phyloP scores from a whole-genome alignment of 2,329 filamentous ascomycete genomes.

The Rutstroemia sp. region DNA sequence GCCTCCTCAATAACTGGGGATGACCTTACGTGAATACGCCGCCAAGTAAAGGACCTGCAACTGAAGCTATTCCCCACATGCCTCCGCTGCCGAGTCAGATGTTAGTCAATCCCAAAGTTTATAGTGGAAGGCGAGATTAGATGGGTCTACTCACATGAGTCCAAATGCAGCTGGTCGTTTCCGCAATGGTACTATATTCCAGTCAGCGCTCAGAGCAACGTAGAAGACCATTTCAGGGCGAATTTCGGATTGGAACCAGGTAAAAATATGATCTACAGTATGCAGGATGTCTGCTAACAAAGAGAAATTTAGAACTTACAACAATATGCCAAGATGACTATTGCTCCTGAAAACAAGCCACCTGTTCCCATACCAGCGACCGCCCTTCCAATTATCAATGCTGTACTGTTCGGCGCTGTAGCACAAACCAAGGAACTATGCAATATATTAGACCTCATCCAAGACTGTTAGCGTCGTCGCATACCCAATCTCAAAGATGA shows the following conservation, averaged over 20 bases:
- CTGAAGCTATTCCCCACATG: constrained; percentile 27
- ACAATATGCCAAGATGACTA: constrained; percentile 25
- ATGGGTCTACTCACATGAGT: constrained; percentile 14
- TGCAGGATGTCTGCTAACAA: too few relatives aligned
- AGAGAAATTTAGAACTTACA: not conserved
- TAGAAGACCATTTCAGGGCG: not conserved
- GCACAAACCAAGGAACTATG: constrained; percentile 24
- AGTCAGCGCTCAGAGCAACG: not conserved
- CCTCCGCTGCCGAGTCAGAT: constrained; percentile 10
- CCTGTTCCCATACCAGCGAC: constrained; percentile 28
- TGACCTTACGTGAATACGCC: constrained; percentile 22
- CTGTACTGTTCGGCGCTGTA: constrained; percentile 24
- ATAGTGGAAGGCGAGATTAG: not conserved
- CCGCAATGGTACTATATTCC: constrained; percentile 16
- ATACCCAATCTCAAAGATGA: constrained; percentile 26
- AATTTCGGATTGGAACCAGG: too few relatives aligned
- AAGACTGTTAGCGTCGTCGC: not conserved
- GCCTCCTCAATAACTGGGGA: too few relatives aligned
- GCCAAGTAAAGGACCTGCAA: constrained; percentile 30
- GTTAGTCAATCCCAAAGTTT: not conserved
- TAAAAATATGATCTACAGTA: too few relatives aligned
- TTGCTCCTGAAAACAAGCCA: constrained; percentile 32
- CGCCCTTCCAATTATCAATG: constrained; percentile 28
- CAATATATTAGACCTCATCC: not conserved
- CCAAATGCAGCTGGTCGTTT: constrained; percentile 27